Percentiles rank a stretch among this genome's conserved stretches.
Conservation (phyloP, 23 red algal species). For the Gracilariopsis chorda region DNA sequence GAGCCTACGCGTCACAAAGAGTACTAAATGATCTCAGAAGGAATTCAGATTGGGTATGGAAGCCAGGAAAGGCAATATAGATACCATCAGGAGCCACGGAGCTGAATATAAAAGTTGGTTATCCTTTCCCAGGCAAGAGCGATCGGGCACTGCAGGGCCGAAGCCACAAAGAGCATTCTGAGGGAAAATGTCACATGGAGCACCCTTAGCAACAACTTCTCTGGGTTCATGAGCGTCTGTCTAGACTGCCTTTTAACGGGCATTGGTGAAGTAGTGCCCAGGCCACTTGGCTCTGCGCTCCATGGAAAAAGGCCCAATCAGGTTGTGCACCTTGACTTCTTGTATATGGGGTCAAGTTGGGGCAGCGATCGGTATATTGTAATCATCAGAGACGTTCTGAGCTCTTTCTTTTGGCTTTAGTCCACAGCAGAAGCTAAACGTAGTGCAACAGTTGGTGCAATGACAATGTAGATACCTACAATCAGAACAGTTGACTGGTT, state of each 20-base stretch:
- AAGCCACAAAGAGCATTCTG: too few relatives aligned
- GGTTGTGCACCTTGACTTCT: not conserved
- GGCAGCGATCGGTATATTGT: not conserved
- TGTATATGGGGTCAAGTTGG: not conserved
- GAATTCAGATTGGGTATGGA: too few relatives aligned
- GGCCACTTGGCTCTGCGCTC: not conserved
- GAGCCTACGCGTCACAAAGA: too few relatives aligned
- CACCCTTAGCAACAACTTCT: not conserved
- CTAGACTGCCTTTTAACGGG: not conserved
- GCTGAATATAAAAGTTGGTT: too few relatives aligned
- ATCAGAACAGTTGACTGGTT: not conserved
- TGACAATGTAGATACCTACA: not conserved
- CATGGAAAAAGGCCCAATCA: not conserved
- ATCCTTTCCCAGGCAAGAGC: too few relatives aligned
- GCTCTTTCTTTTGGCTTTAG: not conserved
- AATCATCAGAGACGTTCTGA: not conserved
- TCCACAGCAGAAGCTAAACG: not conserved
- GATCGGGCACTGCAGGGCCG: too few relatives aligned
- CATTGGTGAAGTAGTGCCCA: not conserved
- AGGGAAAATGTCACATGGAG: not conserved
- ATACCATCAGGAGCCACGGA: too few relatives aligned
- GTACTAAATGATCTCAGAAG: too few relatives aligned
- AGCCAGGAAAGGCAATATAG: too few relatives aligned
- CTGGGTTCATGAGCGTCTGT: not conserved
- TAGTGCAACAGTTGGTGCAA: not conserved